These are phyloP conservation scores for Ogataea nonfermentans DNA, from an alignment of 805 yeast species.

Conservation along the genomic window DNA sequence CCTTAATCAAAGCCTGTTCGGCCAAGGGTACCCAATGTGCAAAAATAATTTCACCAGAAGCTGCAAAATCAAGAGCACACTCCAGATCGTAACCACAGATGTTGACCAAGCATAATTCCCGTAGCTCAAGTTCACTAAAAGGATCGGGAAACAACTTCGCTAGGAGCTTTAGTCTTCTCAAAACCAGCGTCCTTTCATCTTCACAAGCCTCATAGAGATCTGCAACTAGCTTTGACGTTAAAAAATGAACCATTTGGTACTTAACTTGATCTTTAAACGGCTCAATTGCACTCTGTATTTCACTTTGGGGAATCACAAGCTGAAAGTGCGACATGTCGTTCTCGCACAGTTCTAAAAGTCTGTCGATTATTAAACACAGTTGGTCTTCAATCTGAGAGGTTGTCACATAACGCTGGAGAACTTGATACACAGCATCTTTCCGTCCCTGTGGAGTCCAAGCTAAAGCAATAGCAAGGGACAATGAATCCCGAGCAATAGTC, in stretches of 20 bases:
- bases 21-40: background rate
- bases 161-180: background rate
- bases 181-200: no score
- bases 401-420: background rate
- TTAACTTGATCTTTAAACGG: background rate
- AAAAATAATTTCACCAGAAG: background rate
- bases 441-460: constrained; percentile 21
- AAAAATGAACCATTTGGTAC: constrained; percentile 1
- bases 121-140: background rate
- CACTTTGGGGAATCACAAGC: constrained; percentile 10
- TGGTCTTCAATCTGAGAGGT: background rate
- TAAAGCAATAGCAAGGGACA: constrained; percentile 40
- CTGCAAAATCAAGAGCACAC: background rate
- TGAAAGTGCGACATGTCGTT: constrained; percentile 15
- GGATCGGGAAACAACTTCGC: background rate
- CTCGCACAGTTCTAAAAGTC: background rate
- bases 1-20: background rate
- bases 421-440: background rate
- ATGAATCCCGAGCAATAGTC: constrained; percentile 24
- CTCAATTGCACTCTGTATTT: no score
- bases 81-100: background rate
- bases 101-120: background rate
- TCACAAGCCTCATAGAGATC: background rate
- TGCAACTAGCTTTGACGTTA: background rate
- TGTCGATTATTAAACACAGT: constrained; percentile 1